Evolutionary conservation across 805 yeast species (phyloP), one percentile per base, ranked within the genome.

Genomic region (Torulaspora indica): DNA sequence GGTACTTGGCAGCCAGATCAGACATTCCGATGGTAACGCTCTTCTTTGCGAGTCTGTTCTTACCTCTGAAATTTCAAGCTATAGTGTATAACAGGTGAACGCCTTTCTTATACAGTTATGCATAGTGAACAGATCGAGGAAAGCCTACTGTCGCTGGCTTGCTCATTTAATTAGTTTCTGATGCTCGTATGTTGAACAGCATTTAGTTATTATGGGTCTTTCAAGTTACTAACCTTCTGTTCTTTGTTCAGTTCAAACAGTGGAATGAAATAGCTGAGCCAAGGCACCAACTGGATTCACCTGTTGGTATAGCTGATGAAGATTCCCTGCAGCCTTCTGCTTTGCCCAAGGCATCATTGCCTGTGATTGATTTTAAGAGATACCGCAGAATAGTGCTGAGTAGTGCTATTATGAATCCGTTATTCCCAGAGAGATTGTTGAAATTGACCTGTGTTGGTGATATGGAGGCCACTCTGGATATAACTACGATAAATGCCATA

Each of bases 261-360:
- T 71, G 76, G 73, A 61, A 63, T 43, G 76, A 73, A 13, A 51
- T 56, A n/a, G 68, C 64, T 31, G 64, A 67, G 20, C 77, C 79
- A 25, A 72, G 80, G 49, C 80, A 76, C 58, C 61, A 68, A 14
- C 49, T 76, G 32, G 75, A 71, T 44, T 49, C 55, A 3, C 58
- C 64, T 3, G 36, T 50, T n/a, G 45, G 51, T 8, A 42, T 54
- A 1, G 42, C 42, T 3, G 51, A 59, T 41, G 50, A 49, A 8
- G 64, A 53, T 20, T 56, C 63, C 4, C 41, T 61, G 30, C 61
- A 58, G 38, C 20, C 32, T 24, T 46, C 52, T 7, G 51, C 61
- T 6, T 46, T 69, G 20, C 75, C 75, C 5, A 42, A 45, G 13
- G 57, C 70, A 0, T 32, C 46, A 1, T 43, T 71, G 3, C 50